Evolutionary conservation across 1,284 basidiomycete genomes (phyloP).

Genomic region (Ceratobasidium sp.): DNA sequence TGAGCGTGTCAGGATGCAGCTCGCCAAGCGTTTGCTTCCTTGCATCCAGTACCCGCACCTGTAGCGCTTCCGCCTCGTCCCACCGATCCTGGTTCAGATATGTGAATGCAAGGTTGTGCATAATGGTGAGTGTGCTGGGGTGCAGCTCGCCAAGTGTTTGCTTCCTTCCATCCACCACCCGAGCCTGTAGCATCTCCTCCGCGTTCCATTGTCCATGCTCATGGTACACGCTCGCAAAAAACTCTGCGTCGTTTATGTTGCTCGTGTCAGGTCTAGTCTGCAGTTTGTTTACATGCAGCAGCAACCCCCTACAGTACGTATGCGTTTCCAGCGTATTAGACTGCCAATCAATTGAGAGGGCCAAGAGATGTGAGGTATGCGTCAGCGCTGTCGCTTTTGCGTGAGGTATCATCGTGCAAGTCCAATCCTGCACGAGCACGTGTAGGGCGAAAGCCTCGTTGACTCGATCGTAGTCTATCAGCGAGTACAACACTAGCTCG

Average conservation of each 20-base stretch:
- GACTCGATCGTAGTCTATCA: not conserved
- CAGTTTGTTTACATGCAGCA: not conserved
- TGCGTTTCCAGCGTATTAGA: too few species aligned
- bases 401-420: not conserved
- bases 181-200: not conserved
- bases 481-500: too few species aligned
- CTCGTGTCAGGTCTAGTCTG: not conserved
- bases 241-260: not conserved
- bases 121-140: not conserved
- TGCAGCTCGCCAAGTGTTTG: not conserved
- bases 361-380: not conserved
- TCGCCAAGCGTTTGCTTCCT: too few species aligned
- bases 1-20: too few species aligned
- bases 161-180: not conserved
- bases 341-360: not conserved
- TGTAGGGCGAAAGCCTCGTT: conserved; percentile 11
- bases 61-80: too few species aligned
- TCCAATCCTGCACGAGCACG: not conserved
- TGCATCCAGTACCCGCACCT: too few species aligned
- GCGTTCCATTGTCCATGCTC: not conserved
- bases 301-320: not conserved
- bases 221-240: not conserved
- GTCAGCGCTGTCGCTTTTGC: not conserved
- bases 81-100: too few species aligned
- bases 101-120: too few species aligned